phyloP scores from a whole-genome alignment of 345 rosid species.

The Boechera divaricarpa region DNA sequence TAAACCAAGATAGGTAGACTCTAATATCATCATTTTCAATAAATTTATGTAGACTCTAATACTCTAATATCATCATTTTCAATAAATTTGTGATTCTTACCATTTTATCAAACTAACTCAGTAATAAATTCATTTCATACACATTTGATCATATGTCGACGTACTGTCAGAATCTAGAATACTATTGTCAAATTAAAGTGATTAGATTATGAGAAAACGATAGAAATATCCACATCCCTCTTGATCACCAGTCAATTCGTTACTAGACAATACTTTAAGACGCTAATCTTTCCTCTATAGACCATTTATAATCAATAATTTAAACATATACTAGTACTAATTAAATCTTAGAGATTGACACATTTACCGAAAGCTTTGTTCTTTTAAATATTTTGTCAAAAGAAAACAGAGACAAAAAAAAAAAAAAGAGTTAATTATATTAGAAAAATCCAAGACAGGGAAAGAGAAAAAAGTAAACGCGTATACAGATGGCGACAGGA shows the following conservation, averaged over 20 bases:
- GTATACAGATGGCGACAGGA: conserved; percentile 77
- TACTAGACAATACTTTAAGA: conserved; percentile 19
- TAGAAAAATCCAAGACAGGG: conserved; percentile 24
- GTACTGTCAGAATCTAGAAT: conserved; percentile 20
- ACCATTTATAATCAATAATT: not conserved
- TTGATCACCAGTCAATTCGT: conserved; percentile 20
- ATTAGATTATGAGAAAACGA: conserved; percentile 35
- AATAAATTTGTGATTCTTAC: not conserved
- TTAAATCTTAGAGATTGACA: conserved; percentile 19
- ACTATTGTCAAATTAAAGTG: conserved; percentile 20
- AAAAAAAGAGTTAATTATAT: not conserved
- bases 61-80: too few species aligned
- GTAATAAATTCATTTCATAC: conserved; percentile 3
- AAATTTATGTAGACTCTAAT: not conserved
- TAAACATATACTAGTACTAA: conserved; percentile 2
- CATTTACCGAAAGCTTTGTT: conserved; percentile 29
- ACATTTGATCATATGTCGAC: conserved; percentile 28
- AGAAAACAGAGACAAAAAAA: conserved; percentile 19
- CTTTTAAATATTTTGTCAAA: conserved; percentile 29
- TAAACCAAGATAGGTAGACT: too few species aligned
- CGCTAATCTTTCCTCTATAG: conserved; percentile 26
- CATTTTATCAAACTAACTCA: not conserved
- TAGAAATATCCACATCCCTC: conserved; percentile 33
- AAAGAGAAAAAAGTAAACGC: conserved; percentile 67
- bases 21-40: too few species aligned